Percentiles rank a stretch among this genome's conserved stretches.
phyloP scores from a whole-genome alignment of 768 basidiomycete species.

The Podaxis rugospora region DNA sequence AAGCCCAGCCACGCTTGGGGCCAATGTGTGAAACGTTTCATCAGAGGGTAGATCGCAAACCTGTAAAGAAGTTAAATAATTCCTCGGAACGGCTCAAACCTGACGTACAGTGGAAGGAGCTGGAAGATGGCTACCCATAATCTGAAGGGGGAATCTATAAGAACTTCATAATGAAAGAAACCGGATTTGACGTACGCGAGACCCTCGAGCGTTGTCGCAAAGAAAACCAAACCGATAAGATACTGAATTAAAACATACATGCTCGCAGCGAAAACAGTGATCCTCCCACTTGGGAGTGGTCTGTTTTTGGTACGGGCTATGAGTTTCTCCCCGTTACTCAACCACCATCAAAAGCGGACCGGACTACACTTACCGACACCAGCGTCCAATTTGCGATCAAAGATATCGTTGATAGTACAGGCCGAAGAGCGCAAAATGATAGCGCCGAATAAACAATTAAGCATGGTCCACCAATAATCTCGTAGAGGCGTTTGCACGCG shows the following conservation, averaged over 20 bases:
- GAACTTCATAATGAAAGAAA: background rate
- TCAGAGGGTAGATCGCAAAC: conserved; percentile 44
- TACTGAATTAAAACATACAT: conserved; percentile 40
- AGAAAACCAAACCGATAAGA: conserved; percentile 33
- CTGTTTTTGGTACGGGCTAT: conserved; percentile 45
- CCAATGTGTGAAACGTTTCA: conserved; percentile 56
- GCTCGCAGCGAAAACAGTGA: conserved; percentile 38
- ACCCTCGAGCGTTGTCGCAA: conserved; percentile 26
- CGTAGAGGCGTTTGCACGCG: conserved; percentile 25
- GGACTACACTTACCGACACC: conserved; percentile 38
- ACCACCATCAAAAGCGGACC: background rate
- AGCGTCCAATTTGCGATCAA: conserved; percentile 48
- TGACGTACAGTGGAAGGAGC: conserved; percentile 38
- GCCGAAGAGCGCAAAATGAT: conserved; percentile 43
- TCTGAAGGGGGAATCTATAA: conserved; percentile 23
- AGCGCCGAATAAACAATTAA: conserved; percentile 33
- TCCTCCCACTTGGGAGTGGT: conserved; percentile 45
- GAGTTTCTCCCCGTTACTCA: background rate
- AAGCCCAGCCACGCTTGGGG: conserved; percentile 61
- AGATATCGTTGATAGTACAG: conserved; percentile 54
- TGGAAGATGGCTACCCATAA: conserved; percentile 40
- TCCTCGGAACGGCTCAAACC: background rate
- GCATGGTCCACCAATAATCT: conserved; percentile 25
- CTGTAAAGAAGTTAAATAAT: conserved; percentile 17
- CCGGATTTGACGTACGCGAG: conserved; percentile 27